Evolutionary conservation across 139 green algal genomes (phyloP), one percentile per base, ranked within the genome.

Genomic region (Chlorella sp.): DNA sequence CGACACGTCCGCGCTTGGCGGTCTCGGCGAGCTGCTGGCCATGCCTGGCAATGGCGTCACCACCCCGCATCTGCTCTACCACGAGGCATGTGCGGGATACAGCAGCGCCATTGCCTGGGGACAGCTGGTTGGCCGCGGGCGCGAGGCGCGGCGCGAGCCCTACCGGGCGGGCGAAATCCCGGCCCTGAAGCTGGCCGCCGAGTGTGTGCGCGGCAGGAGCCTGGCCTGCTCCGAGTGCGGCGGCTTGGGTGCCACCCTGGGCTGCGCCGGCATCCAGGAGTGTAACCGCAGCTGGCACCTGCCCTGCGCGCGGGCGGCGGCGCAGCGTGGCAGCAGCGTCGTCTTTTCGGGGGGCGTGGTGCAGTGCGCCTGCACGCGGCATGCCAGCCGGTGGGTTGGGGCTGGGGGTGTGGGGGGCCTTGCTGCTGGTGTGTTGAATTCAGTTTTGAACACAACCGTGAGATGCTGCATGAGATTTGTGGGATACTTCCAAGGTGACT

Each of bases 71-170:
- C 75, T 88, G 34, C 28, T 1, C 28, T 91, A 87, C 30, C 87
- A 91, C 32, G 87, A 91, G 68, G 87, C 87, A 12, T 91, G 87
- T 69, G 87, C 87, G 42, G 87, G 48, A 21, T 91, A 86, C 57
- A 81, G 53, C 53, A 39, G 32, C 5, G 77, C 18, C 34, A 86
- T 91, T 14, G 87, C 87, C 7, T 66, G 11, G 14, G 84, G 84
- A 11, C 37, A 68, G 30, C 12, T 4, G 5, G 18, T 88, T 19
- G 36, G 18, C 16, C 16, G 64, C 34, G 21, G 24, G 19, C 14
- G 48, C 5, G 16, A 30, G 57, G 37, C 30, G 30, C 53, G 32
- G 37, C 84, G 84, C 11, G 68, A 81, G 84, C 84, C 84, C 3
- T 81, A 42, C 16, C 37, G 84, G 19, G 19, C 36, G 14, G 87